Evolutionary conservation across 2,329 filamentous ascomycete species (phyloP).

Genomic region (Fusarium hostae): DNA sequence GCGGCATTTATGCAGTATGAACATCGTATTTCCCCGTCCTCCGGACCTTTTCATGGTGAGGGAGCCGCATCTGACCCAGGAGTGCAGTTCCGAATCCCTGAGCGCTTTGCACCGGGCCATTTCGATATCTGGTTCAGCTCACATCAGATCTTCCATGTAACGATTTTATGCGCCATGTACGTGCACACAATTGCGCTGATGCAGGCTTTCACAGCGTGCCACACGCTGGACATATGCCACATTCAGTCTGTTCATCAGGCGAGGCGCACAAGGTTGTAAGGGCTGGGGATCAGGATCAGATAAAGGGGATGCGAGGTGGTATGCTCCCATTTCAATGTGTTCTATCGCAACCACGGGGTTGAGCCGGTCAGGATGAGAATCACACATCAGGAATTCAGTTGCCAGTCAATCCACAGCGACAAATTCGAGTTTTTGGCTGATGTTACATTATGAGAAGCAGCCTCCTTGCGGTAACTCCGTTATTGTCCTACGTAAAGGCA

Average conservation of each 20-base stretch:
- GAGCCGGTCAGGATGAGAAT: neutral
- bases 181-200: neutral
- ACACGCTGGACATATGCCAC: neutral
- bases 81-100: neutral
- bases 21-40: neutral
- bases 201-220: neutral
- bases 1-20: neutral
- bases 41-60: neutral
- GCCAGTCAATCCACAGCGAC: too few relatives aligned
- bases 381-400: too few relatives aligned
- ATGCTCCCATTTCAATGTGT: neutral
- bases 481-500: too few relatives aligned
- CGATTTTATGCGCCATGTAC: neutral
- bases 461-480: too few relatives aligned
- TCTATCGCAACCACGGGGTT: neutral
- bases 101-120: neutral
- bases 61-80: neutral
- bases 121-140: neutral
- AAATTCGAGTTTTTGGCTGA: too few relatives aligned
- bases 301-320: neutral
- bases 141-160: neutral
- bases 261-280: neutral
- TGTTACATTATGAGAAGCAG: too few relatives aligned
- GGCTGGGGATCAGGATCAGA: neutral
- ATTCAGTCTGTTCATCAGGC: neutral